Evolutionary conservation across 2,329 filamentous ascomycete species (phyloP), one percentile per base, ranked within the genome.

Genomic region (Diaporthe vexans): DNA sequence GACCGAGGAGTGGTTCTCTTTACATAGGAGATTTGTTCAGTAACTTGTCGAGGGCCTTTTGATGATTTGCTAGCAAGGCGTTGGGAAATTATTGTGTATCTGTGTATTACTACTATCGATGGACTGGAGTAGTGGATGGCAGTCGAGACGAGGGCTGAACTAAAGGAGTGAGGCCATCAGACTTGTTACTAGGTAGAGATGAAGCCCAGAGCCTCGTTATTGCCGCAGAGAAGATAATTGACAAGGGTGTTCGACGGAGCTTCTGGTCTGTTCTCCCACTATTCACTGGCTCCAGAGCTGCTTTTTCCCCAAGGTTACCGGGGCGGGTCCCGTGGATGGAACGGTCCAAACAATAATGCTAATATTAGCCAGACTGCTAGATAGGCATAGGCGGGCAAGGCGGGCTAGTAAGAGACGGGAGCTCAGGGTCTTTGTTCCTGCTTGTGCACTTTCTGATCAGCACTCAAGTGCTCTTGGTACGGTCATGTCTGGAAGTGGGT

Each of bases 51-150:
- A 51, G 40, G 46, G 63, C 9, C 48, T 54, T 61, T 33, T 46
- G 61, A 21, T 57, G 61, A 67, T 51, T 76, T 76, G 72, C 63
- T 70, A 76, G 74, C 74, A 76, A 72, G 74, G 74, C 74, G 74
- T 74, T 68, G 40, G 74, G 72, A 74, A 71, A 35, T 17, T 24
- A 51, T 15, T 51, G 67, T 65, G 72, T 63, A 68, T 43, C 61
- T 56, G 72, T 71, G 67, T 63, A 63, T 71, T 48, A 40, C 59
- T 48, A 40, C 59, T 72, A 37, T 37, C 33, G 19, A 24, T 68
- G 54, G 37, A 52, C n/a, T 54, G 46, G 48, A 33, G 6, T n/a
- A 35, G 63, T 37, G 29, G 63, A 26, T 51, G 29, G 26, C 26
- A n/a, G n/a, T 54, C 26, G 21, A 43, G 29, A 17, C 8, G 17